phyloP scores from a whole-genome alignment of 495 filamentous ascomycete genomes.

The Talaromyces ruber region DNA sequence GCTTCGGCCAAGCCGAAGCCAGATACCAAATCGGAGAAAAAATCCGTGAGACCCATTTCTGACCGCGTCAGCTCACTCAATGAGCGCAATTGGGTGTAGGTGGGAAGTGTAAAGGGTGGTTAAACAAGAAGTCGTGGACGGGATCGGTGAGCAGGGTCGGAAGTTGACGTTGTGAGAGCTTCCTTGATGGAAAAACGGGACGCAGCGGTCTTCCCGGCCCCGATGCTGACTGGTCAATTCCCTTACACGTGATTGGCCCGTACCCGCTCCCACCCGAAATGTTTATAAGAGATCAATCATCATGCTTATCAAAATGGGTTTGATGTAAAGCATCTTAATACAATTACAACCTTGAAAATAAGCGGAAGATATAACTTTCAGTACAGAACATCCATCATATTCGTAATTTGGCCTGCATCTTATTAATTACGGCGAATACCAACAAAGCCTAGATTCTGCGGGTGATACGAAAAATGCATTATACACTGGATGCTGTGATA shows the following conservation, averaged over 20 bases:
- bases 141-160: neutral
- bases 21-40: constrained; percentile 54
- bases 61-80: constrained; percentile 9
- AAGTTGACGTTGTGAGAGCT: constrained; percentile 3
- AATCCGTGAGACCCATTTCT: constrained; percentile 55
- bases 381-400: neutral
- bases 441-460: neutral
- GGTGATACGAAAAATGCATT: neutral
- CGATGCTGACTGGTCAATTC: constrained; percentile 34
- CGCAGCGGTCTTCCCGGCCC: constrained; percentile 8
- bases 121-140: neutral
- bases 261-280: constrained; percentile 7
- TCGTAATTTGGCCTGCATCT: neutral
- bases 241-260: constrained; percentile 37
- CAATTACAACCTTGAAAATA: neutral
- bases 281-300: neutral
- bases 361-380: neutral
- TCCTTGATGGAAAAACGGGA: constrained; percentile 5
- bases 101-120: neutral
- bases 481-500: neutral
- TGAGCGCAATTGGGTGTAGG: constrained; percentile 5
- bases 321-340: neutral
- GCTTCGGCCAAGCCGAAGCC: constrained; percentile 49
- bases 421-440: neutral
- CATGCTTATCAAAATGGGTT: neutral